These are phyloP conservation scores for Parasitella parasitica DNA, from an alignment of 371 early-diverging fungal species.

Conservation along the genomic window DNA sequence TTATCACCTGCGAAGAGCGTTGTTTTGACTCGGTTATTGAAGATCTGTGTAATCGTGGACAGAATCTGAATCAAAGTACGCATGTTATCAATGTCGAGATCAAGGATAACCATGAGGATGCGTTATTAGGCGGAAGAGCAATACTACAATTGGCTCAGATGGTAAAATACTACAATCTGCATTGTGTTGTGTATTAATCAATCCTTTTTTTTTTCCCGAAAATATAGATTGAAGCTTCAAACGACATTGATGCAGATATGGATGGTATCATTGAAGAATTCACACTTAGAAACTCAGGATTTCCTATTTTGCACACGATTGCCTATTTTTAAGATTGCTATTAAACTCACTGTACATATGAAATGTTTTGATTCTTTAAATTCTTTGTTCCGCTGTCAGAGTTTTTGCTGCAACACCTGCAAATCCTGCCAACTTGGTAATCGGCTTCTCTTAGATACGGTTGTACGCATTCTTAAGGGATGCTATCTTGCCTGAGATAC, in stretches of 20 bases:
- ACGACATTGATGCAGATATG: conserved; percentile 84
- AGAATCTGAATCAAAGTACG: conserved; percentile 68
- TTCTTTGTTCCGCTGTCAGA: too few species aligned
- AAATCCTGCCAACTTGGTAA: too few species aligned
- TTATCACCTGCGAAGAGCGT: conserved; percentile 96
- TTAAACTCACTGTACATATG: background rate
- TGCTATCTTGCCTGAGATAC: too few species aligned
- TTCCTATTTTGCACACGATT: conserved; percentile 59
- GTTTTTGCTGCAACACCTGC: too few species aligned
- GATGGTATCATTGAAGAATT: conserved; percentile 77
- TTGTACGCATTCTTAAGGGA: too few species aligned
- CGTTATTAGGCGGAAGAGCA: conserved; percentile 79
- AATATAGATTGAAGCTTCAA: conserved; percentile 63
- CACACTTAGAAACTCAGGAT: conserved; percentile 55
- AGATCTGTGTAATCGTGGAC: conserved; percentile 71
- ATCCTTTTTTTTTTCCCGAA: too few species aligned
- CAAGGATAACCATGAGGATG: conserved; percentile 92
- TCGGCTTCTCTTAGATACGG: too few species aligned
- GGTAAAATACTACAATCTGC: conserved; percentile 23
- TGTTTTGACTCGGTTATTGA: conserved; percentile 94
- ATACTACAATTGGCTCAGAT: conserved; percentile 78
- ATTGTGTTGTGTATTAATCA: background rate
- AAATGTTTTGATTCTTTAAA: too few species aligned
- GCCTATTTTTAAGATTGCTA: conserved; percentile 52
- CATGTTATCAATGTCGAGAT: conserved; percentile 97